Percentiles rank a stretch among this genome's conserved stretches.
Conservation (phyloP, 163 green algal species). For the Prototheca cutis region DNA sequence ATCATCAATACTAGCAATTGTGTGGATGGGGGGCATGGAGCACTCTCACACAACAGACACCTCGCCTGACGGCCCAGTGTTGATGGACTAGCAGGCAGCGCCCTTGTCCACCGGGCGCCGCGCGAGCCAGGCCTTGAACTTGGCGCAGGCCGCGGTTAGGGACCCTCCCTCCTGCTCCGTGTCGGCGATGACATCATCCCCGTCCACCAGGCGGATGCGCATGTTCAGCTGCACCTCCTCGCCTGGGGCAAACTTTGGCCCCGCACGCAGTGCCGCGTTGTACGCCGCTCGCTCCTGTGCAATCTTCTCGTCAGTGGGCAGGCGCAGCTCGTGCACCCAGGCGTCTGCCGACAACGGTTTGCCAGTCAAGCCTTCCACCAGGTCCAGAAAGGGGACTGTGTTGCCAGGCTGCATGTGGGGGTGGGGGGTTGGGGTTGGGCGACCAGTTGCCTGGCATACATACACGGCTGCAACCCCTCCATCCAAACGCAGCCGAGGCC, state of each 20-base stretch:
- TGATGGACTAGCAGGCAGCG: no score
- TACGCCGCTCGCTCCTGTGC: conserved; percentile 48
- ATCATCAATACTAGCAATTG: no score
- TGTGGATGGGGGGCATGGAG: no score
- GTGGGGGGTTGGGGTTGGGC: not conserved
- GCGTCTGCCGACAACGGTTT: conserved; percentile 30
- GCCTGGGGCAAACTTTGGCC: conserved; percentile 23
- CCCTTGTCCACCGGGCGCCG: no score
- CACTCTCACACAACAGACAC: no score
- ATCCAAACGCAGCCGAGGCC: not conserved
- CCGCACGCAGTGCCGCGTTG: conserved; percentile 29
- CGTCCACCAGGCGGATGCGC: conserved; percentile 30
- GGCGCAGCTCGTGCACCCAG: conserved; percentile 25
- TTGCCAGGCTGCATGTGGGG: conserved; percentile 51
- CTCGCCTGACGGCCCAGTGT: no score
- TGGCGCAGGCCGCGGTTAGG: conserved; percentile 34
- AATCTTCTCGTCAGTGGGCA: conserved; percentile 13
- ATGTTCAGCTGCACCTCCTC: conserved; percentile 43
- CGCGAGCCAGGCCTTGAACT: conserved; percentile 52
- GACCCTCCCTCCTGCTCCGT: conserved; percentile 27
- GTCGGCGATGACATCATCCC: conserved; percentile 33
- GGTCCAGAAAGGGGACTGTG: conserved; percentile 51
- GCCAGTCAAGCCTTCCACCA: conserved; percentile 59
- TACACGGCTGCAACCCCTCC: conserved; percentile 4
- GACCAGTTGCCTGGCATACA: not conserved